Evolutionary conservation across 495 filamentous ascomycete species (phyloP), one percentile per base, ranked within the genome.

Genomic region (Neurospora sp.): DNA sequence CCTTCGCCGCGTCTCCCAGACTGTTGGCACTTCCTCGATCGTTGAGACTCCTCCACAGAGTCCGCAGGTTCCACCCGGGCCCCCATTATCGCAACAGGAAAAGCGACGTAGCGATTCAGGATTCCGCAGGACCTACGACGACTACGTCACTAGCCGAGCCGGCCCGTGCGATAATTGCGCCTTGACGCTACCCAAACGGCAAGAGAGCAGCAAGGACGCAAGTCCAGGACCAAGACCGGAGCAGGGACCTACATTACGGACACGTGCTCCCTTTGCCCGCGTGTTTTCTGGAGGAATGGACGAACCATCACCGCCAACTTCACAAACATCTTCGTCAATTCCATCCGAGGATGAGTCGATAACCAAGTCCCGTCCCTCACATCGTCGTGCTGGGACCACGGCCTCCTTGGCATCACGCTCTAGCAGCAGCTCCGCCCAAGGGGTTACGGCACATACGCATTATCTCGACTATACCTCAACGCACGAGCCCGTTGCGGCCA

Each of bases 391-490:
- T 7, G 78, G 72, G n/a, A 82, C 78, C 3, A 72, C 77, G 10
- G 74, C 73, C 20, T 79, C 79, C 0, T 46, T 76, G 14, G 77
- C 83, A 0, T 85, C 84, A 0, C 82, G 81, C n/a, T 85, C 83
- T 35, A 87, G 80, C 69, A 78, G 77, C 40, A 84, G 83, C 46
- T 85, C 84, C 71, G 81, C 78, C 31, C 73, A 77, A 16, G 81
- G 76, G 72, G 78, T 83, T 37, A 91, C 93, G 78, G 87, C 87
- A 20, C 94, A 98, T 77, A 90, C 89, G 2, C 94, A 97, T 77
- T 91, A 90, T 48, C 82, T 96, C 44, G 93, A 93, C 79, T 97
- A 96, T 78, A 90, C 94, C 44, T 94, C 94, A 2, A 93, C 92
- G 2, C 91, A 92, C 74, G 92, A 93, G 39, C 92, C 94, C 8